phyloP scores from a whole-genome alignment of 306 rosid species.

The Casuarina cunninghamiana region DNA sequence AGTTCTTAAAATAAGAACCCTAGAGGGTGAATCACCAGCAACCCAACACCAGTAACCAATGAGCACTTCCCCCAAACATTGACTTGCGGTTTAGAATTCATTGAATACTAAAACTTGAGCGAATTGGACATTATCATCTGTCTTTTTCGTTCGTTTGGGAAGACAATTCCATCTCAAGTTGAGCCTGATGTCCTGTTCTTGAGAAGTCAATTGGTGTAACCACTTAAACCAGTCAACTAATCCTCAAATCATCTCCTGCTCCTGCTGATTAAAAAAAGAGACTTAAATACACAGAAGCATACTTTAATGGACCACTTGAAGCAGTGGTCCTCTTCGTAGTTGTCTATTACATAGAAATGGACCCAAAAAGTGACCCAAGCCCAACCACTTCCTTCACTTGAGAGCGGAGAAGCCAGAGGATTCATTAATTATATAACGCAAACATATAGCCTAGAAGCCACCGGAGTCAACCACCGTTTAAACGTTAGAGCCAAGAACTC shows the following conservation, averaged over 20 bases:
- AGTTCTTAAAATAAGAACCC: neutral
- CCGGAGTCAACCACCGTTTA: neutral
- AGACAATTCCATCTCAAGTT: neutral
- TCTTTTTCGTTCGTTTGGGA: slow-evolving; percentile 1
- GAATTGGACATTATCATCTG: neutral
- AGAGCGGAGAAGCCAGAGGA: neutral
- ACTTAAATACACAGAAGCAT: neutral
- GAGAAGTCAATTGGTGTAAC: slow-evolving; percentile 3
- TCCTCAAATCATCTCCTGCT: slow-evolving; percentile 1
- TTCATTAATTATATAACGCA: no score
- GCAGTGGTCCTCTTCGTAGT: neutral
- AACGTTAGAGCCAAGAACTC: neutral
- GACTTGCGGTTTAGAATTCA: neutral
- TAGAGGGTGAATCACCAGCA: slow-evolving; percentile 12
- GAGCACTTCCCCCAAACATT: slow-evolving; percentile 10
- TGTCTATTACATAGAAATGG: neutral
- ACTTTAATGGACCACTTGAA: neutral
- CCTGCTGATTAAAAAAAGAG: neutral
- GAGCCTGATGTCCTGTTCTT: slow-evolving; percentile 8
- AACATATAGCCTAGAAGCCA: no score
- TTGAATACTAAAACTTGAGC: neutral
- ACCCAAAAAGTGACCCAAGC: neutral
- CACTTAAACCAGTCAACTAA: slow-evolving; percentile 1
- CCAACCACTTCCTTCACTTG: neutral
- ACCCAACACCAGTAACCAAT: slow-evolving; percentile 23